A percentile compares a stretch with the other conserved stretches of the same genome.
Conservation (phyloP, 768 basidiomycete species). For the Clitopilus passeckerianus region DNA sequence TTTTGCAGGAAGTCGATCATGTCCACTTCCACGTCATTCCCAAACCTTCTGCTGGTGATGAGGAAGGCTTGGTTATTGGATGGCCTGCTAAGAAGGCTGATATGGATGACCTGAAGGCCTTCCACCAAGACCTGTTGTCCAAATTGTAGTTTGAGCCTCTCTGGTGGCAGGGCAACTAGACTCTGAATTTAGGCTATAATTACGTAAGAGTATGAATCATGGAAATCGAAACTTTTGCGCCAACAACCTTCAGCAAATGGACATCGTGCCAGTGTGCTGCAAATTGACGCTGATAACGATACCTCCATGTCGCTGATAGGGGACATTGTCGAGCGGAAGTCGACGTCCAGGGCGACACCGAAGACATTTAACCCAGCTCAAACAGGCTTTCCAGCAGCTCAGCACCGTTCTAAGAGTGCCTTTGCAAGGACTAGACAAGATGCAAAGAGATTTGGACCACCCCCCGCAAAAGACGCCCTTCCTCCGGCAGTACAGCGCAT, state of each 20-base stretch:
- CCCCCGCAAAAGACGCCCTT: constrained; percentile 20
- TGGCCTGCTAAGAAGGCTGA: constrained; percentile 65
- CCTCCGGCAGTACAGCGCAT: constrained; percentile 9
- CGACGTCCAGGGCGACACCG: constrained; percentile 20
- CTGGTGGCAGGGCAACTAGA: not conserved
- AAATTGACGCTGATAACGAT: constrained; percentile 14
- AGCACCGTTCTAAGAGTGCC: constrained; percentile 63
- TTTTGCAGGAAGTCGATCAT: constrained; percentile 64
- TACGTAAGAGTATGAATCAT: not conserved
- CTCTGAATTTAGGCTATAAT: not conserved
- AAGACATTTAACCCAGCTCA: constrained; percentile 21
- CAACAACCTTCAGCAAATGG: not conserved
- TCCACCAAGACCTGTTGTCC: constrained; percentile 54
- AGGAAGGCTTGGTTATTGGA: constrained; percentile 73
- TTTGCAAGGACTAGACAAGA: constrained; percentile 48
- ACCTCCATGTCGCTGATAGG: constrained; percentile 27
- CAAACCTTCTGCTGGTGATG: constrained; percentile 60
- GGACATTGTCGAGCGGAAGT: constrained; percentile 44
- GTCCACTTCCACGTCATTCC: constrained; percentile 96
- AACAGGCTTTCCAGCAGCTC: constrained; percentile 58
- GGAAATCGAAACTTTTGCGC: not conserved
- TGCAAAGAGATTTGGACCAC: constrained; percentile 19
- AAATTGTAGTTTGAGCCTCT: constrained; percentile 31
- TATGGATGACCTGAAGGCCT: constrained; percentile 61
- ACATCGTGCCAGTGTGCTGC: not conserved